Base-by-base conservation (phyloP, 441 rosid genomes). In the Lagerstroemia fauriei region DNA sequence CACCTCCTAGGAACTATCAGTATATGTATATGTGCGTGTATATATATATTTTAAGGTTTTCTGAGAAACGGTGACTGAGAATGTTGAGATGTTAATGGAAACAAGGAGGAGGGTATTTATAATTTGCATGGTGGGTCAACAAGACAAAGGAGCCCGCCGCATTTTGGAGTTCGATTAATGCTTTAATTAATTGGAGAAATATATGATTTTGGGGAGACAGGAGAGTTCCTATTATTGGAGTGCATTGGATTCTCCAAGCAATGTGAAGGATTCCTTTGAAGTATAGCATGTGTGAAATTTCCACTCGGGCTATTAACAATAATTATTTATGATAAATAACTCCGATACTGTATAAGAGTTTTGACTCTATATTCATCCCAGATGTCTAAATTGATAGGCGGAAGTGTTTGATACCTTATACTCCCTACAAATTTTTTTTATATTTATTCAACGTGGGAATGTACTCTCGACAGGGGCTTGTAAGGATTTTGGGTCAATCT, bases 231-330 rank as follows among this genome's bases (percentile, higher is more conserved):
- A 48, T 61, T 71, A 38, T 38, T 38, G 27, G 27, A 59, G 41
- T 72, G 83, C 82, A 82, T 88, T 81, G 81, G 86, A 83, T 82
- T 78, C 80, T 77, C 4, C 84, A 90, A 88, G 83, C 84, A 75
- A 82, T 84, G 86, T 81, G 11, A 70, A 80, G 84, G 84, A 80
- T 85, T 89, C 82, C 79, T 80, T 81, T 38, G 83, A 82, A 59
- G 50, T 46, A 83, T 71, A 79, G 48, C 79, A 51, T 18, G 51
- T 32, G 41, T 38, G 6, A 38, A 38, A 38, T 38, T 38, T 38
- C 44, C 44, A 38, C 44, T 6, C 44, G 6, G 44, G 44, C 44
- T 38, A 38, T 38, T 38, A 38, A 6, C 44, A 38, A 2, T 38
- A 38, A 38, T 38, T 38, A 38, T 38, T 38, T 38, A 2, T 38